A percentile compares a stretch with the other conserved stretches of the same genome.
Conservation (phyloP, 2,329 filamentous ascomycete species). For the Alternaria postmessia region DNA sequence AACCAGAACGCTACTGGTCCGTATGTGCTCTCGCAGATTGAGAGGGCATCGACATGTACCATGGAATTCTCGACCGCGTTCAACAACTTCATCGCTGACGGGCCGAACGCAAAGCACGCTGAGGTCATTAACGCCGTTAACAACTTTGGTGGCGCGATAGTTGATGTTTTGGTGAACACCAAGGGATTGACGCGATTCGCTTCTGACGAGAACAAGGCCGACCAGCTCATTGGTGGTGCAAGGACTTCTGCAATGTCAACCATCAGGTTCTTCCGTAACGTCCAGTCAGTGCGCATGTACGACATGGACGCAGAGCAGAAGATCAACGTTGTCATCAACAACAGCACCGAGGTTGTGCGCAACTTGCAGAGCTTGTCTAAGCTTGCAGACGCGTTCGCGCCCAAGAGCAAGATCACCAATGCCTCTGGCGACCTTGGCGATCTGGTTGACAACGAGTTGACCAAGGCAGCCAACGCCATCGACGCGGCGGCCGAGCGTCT, state of each 20-base stretch:
- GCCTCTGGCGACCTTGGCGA: constrained; percentile 88
- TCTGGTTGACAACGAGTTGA: constrained; percentile 89
- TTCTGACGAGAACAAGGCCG: constrained; percentile 93
- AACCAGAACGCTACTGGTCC: constrained; percentile 97
- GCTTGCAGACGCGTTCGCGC: constrained; percentile 88
- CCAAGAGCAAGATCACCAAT: constrained; percentile 82
- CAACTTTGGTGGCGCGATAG: constrained; percentile 86
- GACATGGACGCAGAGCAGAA: constrained; percentile 90
- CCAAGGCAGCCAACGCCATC: constrained; percentile 93
- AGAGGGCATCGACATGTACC: constrained; percentile 91
- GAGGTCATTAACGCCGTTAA: constrained; percentile 94
- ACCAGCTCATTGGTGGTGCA: constrained; percentile 82
- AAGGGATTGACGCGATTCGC: constrained; percentile 94
- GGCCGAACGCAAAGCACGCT: constrained; percentile 85
- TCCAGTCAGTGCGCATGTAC: constrained; percentile 93
- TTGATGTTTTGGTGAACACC: constrained; percentile 94
- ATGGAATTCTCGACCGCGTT: constrained; percentile 98
- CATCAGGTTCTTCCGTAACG: constrained; percentile 91
- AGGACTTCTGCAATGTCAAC: constrained; percentile 85
- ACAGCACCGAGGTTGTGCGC: constrained; percentile 94
- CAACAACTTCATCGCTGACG: constrained; percentile 98
- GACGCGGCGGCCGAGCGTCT: constrained; percentile 89
- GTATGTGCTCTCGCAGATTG: constrained; percentile 94
- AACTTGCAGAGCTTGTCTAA: constrained; percentile 94
- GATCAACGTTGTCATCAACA: constrained; percentile 96